phyloP scores from a whole-genome alignment of 768 basidiomycete genomes.

The Suillus americanus region DNA sequence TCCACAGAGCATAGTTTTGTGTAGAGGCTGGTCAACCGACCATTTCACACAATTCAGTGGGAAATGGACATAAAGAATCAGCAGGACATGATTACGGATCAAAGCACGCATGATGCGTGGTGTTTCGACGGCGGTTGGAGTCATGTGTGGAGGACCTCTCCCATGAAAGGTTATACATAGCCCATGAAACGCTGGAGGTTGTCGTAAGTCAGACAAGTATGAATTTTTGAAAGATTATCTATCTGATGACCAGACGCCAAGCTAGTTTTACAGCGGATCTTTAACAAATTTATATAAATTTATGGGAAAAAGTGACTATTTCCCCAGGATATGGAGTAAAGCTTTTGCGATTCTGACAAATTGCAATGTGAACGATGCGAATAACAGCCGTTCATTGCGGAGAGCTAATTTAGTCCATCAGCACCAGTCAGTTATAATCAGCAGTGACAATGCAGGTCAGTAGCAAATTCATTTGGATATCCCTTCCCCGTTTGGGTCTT shows the following conservation, averaged over 20 bases:
- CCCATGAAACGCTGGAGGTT: not conserved
- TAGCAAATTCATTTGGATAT: not conserved
- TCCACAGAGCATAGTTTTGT: not conserved
- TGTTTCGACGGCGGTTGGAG: not conserved
- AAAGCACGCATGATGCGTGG: not conserved
- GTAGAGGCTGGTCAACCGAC: not conserved
- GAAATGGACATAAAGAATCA: not conserved
- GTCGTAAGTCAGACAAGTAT: not conserved
- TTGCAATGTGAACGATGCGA: not conserved
- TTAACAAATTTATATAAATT: not conserved
- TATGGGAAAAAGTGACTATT: not conserved
- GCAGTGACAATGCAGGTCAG: not conserved
- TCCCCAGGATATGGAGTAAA: not conserved
- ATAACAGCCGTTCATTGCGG: not conserved
- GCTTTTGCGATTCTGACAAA: not conserved
- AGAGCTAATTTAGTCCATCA: slow-evolving; percentile 1
- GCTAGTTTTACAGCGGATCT: not conserved
- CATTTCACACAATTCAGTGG: not conserved
- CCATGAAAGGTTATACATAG: slow-evolving; percentile 1
- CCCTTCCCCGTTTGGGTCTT: slow-evolving; percentile 1
- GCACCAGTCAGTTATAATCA: slow-evolving; percentile 4
- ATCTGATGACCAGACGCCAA: not conserved
- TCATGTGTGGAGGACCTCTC: not conserved
- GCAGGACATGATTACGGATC: not conserved
- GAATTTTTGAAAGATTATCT: not conserved